Evolutionary conservation across 2,329 filamentous ascomycete genomes (phyloP).

Genomic region (Aspergillus jensenii): DNA sequence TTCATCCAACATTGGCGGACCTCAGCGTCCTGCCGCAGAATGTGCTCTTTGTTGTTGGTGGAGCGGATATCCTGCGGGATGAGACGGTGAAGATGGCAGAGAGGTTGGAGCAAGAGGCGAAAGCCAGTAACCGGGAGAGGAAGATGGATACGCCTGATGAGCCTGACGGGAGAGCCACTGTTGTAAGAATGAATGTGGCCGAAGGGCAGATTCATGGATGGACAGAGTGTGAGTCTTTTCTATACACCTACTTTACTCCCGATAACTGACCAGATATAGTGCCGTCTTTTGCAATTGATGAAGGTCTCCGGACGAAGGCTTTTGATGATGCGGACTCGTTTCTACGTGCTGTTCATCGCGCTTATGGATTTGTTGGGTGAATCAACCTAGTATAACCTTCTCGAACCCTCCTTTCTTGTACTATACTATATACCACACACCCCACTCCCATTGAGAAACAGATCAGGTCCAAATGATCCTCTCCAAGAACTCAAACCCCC

Average conservation of each 20-base stretch:
- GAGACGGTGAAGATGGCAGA: conserved; percentile 7
- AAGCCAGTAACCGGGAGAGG: background rate
- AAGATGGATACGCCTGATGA: background rate
- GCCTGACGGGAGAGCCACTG: background rate
- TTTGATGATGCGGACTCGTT: background rate
- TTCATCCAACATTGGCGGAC: conserved; percentile 10
- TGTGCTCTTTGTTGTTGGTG: conserved; percentile 9
- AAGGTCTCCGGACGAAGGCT: background rate
- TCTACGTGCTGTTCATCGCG: background rate
- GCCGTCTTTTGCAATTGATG: conserved; percentile 1
- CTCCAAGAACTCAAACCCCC: conserved; percentile 46
- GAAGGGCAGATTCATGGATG: conserved; percentile 8
- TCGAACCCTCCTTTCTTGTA: no score
- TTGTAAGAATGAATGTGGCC: background rate
- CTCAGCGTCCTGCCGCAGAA: conserved; percentile 10
- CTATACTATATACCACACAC: no score
- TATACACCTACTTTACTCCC: background rate
- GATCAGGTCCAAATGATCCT: conserved; percentile 13
- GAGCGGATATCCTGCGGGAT: conserved; percentile 10
- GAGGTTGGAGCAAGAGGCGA: conserved; percentile 10
- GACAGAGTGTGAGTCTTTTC: background rate
- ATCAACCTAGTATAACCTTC: no score
- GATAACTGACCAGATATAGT: background rate
- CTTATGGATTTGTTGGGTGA: background rate
- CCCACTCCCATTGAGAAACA: no score